Conservation (phyloP, 805 yeast genomes). For the Kluyveromyces dobzhanskii region DNA sequence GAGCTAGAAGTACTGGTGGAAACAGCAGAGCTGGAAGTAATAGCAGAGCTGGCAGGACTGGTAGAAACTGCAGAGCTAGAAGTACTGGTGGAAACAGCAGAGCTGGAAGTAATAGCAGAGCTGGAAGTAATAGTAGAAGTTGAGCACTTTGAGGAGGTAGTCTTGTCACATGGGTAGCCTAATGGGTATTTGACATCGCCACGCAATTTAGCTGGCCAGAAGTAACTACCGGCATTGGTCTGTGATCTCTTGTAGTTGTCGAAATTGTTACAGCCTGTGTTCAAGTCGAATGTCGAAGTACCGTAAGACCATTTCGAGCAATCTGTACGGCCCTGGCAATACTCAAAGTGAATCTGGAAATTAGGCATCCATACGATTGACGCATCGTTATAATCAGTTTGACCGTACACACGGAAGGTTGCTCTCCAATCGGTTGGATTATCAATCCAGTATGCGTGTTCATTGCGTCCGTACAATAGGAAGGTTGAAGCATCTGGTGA, state of each 20-base stretch:
- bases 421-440: conserved; percentile 17
- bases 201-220: conserved; percentile 8
- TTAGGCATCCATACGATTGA: conserved; percentile 15
- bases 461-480: conserved; percentile 13
- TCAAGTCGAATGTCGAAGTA: conserved; percentile 11
- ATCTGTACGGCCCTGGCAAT: conserved; percentile 9
- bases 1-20: neutral
- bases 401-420: conserved; percentile 13
- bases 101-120: neutral
- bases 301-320: conserved; percentile 14
- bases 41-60: neutral
- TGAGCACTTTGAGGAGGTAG: neutral
- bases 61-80: neutral
- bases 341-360: conserved; percentile 16
- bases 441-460: conserved; percentile 7
- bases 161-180: neutral
- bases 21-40: neutral
- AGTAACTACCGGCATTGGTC: conserved; percentile 16
- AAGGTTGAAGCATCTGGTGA: conserved; percentile 12
- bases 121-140: neutral
- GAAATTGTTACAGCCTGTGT: conserved; percentile 14
- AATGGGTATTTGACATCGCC: neutral
- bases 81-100: neutral
- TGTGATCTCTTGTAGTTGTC: conserved; percentile 15
- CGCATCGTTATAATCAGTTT: conserved; percentile 1